Percentiles rank a stretch among this genome's conserved stretches.
These are phyloP conservation scores for Calycina herbarum DNA, from an alignment of 2,329 filamentous ascomycete genomes.

Conservation along the genomic window DNA sequence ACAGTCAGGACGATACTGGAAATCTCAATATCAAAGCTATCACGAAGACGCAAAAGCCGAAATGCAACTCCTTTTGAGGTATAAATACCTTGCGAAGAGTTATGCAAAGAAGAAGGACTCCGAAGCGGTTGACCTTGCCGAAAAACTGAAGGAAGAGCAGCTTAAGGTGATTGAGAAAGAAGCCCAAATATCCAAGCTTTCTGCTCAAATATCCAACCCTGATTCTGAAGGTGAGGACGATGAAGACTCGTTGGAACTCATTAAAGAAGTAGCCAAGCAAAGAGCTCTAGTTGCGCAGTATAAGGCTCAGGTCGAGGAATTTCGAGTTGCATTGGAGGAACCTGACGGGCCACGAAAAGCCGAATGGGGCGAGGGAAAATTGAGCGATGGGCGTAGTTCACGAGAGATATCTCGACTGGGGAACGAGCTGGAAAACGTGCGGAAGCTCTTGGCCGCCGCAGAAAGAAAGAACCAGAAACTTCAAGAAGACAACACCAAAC, in stretches of 20 bases:
- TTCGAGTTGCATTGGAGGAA: constrained; percentile 52
- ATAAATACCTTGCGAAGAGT: constrained; percentile 77
- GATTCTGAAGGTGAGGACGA: constrained; percentile 43
- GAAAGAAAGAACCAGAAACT: constrained; percentile 39
- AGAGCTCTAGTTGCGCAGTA: constrained; percentile 59
- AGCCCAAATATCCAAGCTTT: constrained; percentile 58
- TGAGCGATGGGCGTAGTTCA: constrained; percentile 53
- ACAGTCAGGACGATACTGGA: constrained; percentile 78
- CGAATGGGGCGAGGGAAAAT: constrained; percentile 36
- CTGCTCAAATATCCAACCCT: constrained; percentile 52
- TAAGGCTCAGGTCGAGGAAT: constrained; percentile 57
- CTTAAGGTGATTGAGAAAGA: constrained; percentile 65
- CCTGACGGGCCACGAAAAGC: constrained; percentile 51
- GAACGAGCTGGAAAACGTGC: constrained; percentile 54
- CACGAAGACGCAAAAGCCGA: constrained; percentile 70
- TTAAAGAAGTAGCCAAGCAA: constrained; percentile 57
- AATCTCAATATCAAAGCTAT: constrained; percentile 73
- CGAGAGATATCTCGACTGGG: constrained; percentile 51
- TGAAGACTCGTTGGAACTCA: constrained; percentile 46
- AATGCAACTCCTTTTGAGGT: constrained; percentile 75
- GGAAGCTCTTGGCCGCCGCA: constrained; percentile 49
- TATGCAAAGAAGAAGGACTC: constrained; percentile 77
- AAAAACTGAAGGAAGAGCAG: constrained; percentile 68
- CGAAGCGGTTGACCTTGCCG: constrained; percentile 65
- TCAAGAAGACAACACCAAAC: constrained; percentile 34